phyloP scores from a whole-genome alignment of 176 grass and related monocot species.

The Bothriochloa decipiens region DNA sequence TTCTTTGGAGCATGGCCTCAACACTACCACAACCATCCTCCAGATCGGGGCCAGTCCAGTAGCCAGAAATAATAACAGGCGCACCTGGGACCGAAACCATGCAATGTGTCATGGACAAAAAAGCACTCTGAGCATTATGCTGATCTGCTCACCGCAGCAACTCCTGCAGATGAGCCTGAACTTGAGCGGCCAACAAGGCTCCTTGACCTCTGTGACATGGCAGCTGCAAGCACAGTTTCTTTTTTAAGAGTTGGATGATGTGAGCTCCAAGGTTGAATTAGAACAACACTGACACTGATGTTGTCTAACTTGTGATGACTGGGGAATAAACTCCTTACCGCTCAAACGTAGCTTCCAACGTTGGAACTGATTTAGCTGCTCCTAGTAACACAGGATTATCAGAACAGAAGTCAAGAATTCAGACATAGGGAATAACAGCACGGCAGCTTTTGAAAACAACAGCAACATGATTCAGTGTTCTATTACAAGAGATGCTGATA shows the following conservation, averaged over 20 bases:
- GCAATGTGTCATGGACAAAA: neutral
- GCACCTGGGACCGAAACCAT: neutral
- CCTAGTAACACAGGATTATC: slow-evolving; percentile 18
- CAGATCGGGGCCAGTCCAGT: slow-evolving; percentile 58
- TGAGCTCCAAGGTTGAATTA: neutral
- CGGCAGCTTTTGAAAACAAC: neutral
- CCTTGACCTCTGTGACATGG: neutral
- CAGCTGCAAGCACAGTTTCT: slow-evolving; percentile 16
- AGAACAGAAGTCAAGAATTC: slow-evolving; percentile 15
- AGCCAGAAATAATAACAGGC: slow-evolving; percentile 47
- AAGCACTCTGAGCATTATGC: neutral
- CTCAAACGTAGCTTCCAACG: neutral
- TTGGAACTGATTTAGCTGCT: neutral
- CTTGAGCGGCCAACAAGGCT: neutral
- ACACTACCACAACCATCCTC: slow-evolving; percentile 68
- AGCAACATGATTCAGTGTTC: neutral
- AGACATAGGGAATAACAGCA: neutral
- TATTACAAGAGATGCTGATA: neutral
- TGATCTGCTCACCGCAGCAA: slow-evolving; percentile 19
- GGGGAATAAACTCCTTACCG: neutral
- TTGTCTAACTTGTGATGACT: neutral
- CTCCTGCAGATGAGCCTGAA: slow-evolving; percentile 12
- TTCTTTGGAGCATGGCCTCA: slow-evolving; percentile 48
- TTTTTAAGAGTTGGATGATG: neutral
- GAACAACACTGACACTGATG: neutral